Evolutionary conservation across 345 rosid genomes (phyloP), one percentile per base, ranked within the genome.

Genomic region (Citrus medica): DNA sequence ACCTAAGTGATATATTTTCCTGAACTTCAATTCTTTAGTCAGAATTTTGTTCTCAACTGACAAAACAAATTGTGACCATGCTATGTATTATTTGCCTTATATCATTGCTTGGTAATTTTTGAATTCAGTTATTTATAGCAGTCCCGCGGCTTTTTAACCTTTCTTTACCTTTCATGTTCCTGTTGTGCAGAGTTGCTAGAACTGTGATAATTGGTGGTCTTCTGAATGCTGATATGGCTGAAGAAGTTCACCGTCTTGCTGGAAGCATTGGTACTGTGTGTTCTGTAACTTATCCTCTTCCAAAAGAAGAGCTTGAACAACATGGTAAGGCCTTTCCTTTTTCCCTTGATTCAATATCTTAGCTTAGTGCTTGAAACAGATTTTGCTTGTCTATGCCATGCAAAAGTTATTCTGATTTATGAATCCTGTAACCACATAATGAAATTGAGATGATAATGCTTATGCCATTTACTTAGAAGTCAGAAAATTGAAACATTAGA

Each of bases 191-290:
- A 94, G 91, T 92, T 84, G 97, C 97, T 21, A 90, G 97, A 88
- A 96, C 93, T 79, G 92, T 96, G 25, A 85, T 94, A 85, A 86
- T 92, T 83, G 99, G 99, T 77, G 94, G 97, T 71, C 94, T 93
- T 87, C 79, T 78, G 69, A 79, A 86, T 86, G 83, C 86, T 81
- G 88, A 87, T 83, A 86, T 91, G 93, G 97, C 92, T 32, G 92
- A 92, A 74, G 84, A 84, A 42, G 91, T 92, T 81, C 98, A 92
- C 81, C 74, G 60, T 33, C 84, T 71, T 81, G 97, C 93, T 37
- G 84, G 83, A 85, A 89, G 87, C 82, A 84, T 84, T 71, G 98
- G 97, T 68, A 83, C 84, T 74, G 97, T 90, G 25, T 94, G 98
- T 78, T 92, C 97, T 74, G 83, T 92, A 71, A 88, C 86, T 75